A percentile compares a stretch with the other conserved stretches of the same genome.
Conservation (phyloP, 441 rosid genomes). For the Theobroma grandiflorum region DNA sequence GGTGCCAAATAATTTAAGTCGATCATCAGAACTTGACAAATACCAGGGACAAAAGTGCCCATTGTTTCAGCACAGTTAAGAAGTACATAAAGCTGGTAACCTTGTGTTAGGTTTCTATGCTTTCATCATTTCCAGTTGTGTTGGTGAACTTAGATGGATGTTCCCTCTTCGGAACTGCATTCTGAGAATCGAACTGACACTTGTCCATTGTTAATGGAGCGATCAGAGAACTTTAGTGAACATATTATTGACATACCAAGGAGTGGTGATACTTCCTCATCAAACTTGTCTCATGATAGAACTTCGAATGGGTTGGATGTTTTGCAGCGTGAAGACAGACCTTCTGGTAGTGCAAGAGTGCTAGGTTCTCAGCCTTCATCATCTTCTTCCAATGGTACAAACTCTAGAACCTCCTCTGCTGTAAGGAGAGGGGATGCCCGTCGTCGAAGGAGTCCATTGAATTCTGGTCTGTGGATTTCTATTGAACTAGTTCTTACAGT, state of each 20-base stretch:
- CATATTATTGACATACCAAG: slow-evolving; percentile 72
- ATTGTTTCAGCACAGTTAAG: slow-evolving; percentile 7
- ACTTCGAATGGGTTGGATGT: slow-evolving; percentile 62
- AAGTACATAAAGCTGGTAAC: neutral
- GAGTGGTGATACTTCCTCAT: slow-evolving; percentile 47
- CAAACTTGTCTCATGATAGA: slow-evolving; percentile 59
- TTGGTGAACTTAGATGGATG: slow-evolving; percentile 74
- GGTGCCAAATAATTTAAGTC: slow-evolving; percentile 27
- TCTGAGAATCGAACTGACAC: slow-evolving; percentile 46
- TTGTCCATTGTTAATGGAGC: slow-evolving; percentile 76
- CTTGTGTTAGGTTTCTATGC: slow-evolving; percentile 51
- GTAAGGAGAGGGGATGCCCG: slow-evolving; percentile 70
- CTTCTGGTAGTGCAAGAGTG: slow-evolving; percentile 43
- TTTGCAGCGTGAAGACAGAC: slow-evolving; percentile 56
- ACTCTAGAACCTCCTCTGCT: slow-evolving; percentile 51
- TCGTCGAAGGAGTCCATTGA: slow-evolving; percentile 87
- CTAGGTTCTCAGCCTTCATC: slow-evolving; percentile 50
- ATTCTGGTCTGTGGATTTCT: slow-evolving; percentile 93
- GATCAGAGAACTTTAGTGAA: slow-evolving; percentile 48
- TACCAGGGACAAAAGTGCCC: slow-evolving; percentile 20
- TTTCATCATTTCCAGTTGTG: slow-evolving; percentile 32
- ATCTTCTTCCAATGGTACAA: slow-evolving; percentile 53
- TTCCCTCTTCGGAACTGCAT: slow-evolving; percentile 56
- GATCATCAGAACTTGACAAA: slow-evolving; percentile 19
- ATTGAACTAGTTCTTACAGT: slow-evolving; percentile 80